These are phyloP conservation scores for Didymosphaeria variabile DNA, from an alignment of 2,329 filamentous ascomycete species.

Conservation along the genomic window DNA sequence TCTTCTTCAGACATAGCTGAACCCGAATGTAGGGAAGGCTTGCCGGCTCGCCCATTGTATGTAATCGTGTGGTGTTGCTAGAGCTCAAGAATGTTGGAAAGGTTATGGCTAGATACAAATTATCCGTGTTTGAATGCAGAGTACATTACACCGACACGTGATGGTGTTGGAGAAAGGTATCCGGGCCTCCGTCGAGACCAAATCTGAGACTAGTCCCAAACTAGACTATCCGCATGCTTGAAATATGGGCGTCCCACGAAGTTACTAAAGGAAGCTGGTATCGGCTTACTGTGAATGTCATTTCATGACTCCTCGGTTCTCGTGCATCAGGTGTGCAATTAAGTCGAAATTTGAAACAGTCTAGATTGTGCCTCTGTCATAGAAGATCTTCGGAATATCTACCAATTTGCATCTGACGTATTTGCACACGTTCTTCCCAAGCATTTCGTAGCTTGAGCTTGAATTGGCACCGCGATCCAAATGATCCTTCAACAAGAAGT, in stretches of 20 bases:
- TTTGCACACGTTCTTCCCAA: conserved; percentile 49
- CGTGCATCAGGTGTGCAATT: neutral
- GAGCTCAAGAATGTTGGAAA: neutral
- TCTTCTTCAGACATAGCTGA: conserved; percentile 37
- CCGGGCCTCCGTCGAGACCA: neutral
- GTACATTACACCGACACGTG: neutral
- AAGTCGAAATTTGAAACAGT: neutral
- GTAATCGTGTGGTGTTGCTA: neutral
- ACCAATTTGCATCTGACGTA: conserved; percentile 24
- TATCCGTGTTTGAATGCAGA: neutral
- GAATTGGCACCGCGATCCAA: conserved; percentile 54
- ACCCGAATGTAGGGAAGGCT: conserved; percentile 30
- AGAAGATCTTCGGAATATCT: conserved; percentile 27
- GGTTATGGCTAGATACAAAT: neutral
- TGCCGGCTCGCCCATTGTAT: conserved; percentile 20
- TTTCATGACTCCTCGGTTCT: neutral
- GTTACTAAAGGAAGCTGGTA: neutral
- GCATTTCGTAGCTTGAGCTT: conserved; percentile 53
- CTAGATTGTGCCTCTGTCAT: conserved; percentile 24
- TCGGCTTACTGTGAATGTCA: neutral
- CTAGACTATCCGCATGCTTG: neutral
- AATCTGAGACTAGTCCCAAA: neutral
- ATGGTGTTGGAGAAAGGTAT: conserved; percentile 6
- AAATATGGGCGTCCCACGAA: neutral
- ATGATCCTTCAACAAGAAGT: conserved; percentile 55